Base-by-base conservation (phyloP, 163 green algal genomes). In the Scenedesmus sp. region DNA sequence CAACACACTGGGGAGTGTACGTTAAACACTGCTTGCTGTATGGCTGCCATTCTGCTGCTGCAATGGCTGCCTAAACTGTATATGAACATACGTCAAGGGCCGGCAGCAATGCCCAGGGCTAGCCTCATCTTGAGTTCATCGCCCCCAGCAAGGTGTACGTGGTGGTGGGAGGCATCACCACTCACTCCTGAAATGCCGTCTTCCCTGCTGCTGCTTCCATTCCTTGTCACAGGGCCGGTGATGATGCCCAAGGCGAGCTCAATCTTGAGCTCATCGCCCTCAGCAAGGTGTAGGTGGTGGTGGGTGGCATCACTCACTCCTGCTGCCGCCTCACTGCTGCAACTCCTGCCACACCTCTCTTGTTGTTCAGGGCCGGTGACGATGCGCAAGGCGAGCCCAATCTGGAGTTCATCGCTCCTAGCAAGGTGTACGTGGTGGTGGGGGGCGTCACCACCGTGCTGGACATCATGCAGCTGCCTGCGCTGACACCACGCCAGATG, bases 351-450 rank as follows among this genome's bases (percentile, higher is more conserved):
- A 26, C 26, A 26, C 26, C 26, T 26, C 26, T 26, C 26, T 26
- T 26, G 26, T 26, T 26, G 26, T 26, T 26, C 26, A 26, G 26
- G 26, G 26, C 26, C 26, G 26, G 26, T 26, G 26, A 26, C 26
- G 26, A 26, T 26, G 26, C 26, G 26, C 26, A 26, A 26, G 26
- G 26, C 52, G 82, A 26, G 93, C 96, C 86, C 56, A 94, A 95
- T 64, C 92, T 98, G 59, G 97, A 99, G 96, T 98, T 97, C 89
- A 94, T 98, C 12, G 94, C 94, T 0, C 96, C 96, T 26, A 88
- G 81, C 76, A 94, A 91, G 64, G 94, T 88, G 56, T 92, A 92
- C 60, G 66, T 89, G n/a, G 89, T 92, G 20, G 55, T 84, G 20
- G 52, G n/a, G 9, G 89, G 89, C 0, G 56, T 82, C 10, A 85